Base-by-base conservation (phyloP, 805 yeast species). In the Saturnispora galanensis region DNA sequence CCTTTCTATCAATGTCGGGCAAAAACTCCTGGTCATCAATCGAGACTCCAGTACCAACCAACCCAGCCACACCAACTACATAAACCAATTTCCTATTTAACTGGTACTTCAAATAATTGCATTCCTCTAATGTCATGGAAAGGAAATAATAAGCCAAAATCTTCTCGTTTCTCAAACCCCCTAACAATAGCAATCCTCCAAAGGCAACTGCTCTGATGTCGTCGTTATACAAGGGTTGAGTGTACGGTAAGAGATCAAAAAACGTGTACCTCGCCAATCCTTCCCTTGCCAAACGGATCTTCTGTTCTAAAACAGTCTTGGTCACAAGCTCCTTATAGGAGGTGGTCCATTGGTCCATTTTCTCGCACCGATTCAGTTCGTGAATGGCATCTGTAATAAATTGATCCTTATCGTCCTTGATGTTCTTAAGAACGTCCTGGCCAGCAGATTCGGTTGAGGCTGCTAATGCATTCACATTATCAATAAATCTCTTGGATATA, bases 261-360 rank as follows among this genome's bases (percentile, higher is more conserved):
- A 78, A 69, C 17, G 76, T 57, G 10, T 82, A 58, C 5, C 67
- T 63, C 17, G 74, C 66, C 9, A 78, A 60, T 0, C 87, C 86
- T 15, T 66, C 65, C 10, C 72, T 60, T 0, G 82, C 78, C 35
- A 93, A 63, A 32, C 67, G 60, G 35, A 84, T 69, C 50, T 81
- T 84, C 50, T 76, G 80, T 34, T 64, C 61, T 17, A 88, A 52
- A 28, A 88, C 76, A 5, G 76, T 65, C 26, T 68, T 62, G 13
- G 88, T 70, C 34, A 84, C 66, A 32, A 70, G 50, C 46, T 72
- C 59, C 42, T 77, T 81, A 49, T 74, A 77, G 0, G 95, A 81
- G 1, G 96, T 90, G 7, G 82, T 70, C 94, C 94, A 87, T 36
- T 75, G 79, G 56, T 90, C 97, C 64, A 93, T 71, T 49, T 88